Percentiles rank a stretch among this genome's conserved stretches.
phyloP scores from a whole-genome alignment of 345 rosid species.

The Populus deltoides region DNA sequence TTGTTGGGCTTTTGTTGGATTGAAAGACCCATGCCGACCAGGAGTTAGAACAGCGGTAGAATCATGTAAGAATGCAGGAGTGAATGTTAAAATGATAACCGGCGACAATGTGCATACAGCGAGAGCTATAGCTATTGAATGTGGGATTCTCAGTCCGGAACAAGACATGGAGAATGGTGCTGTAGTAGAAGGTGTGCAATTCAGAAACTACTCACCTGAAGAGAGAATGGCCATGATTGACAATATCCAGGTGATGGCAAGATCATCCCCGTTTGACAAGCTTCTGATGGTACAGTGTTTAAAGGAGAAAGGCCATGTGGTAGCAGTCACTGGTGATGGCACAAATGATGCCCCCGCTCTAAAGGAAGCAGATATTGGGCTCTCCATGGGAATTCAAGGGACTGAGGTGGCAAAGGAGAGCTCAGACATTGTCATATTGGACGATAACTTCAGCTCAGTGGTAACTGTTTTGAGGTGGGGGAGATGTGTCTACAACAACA shows the following conservation, averaged over 20 bases:
- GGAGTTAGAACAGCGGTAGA: constrained; percentile 40
- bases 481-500: constrained; percentile 56
- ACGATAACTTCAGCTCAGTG: constrained; percentile 27
- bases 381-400: constrained; percentile 39
- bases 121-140: constrained; percentile 39
- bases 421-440: constrained; percentile 35
- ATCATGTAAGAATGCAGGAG: constrained; percentile 35
- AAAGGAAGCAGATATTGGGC: constrained; percentile 35
- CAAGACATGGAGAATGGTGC: constrained; percentile 61
- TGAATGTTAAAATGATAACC: constrained; percentile 38
- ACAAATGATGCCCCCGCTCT: constrained; percentile 49
- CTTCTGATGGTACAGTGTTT: constrained; percentile 37
- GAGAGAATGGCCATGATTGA: constrained; percentile 52
- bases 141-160: constrained; percentile 30
- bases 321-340: constrained; percentile 23
- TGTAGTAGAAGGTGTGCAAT: constrained; percentile 43
- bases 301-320: constrained; percentile 45
- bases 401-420: constrained; percentile 40
- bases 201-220: constrained; percentile 50
- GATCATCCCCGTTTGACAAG: constrained; percentile 29
- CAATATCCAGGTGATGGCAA: constrained; percentile 55
- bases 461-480: constrained; percentile 56
- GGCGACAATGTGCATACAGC: constrained; percentile 41
- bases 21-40: constrained; percentile 47
- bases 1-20: constrained; percentile 41